Conservation (phyloP, 768 basidiomycete genomes). For the Phaeotremella fagi region DNA sequence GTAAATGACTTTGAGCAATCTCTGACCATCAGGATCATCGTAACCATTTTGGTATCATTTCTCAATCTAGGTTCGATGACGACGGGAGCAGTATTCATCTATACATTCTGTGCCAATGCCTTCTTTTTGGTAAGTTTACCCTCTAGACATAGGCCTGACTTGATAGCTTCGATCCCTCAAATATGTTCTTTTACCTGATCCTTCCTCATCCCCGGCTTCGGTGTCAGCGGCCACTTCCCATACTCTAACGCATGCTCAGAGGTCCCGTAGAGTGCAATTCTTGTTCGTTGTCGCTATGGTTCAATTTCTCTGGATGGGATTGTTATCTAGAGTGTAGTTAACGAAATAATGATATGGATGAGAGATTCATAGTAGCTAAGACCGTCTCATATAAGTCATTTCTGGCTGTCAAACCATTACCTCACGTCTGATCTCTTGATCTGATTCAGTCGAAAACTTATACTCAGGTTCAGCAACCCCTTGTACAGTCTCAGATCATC, state of each 20-base stretch:
- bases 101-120: conserved; percentile 80
- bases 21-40: conserved; percentile 63
- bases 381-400: no score
- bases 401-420: no score
- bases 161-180: conserved; percentile 85
- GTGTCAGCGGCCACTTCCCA: conserved; percentile 55
- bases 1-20: conserved; percentile 32
- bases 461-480: no score
- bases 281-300: conserved; percentile 76
- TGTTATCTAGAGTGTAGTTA: conserved; percentile 70
- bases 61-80: conserved; percentile 60
- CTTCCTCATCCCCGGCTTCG: conserved; percentile 53
- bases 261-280: conserved; percentile 81
- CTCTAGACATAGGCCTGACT: neutral
- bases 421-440: no score
- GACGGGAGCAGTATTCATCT: conserved; percentile 69
- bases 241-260: conserved; percentile 70
- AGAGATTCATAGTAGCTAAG: no score
- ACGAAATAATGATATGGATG: no score
- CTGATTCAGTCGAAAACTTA: no score
- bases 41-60: conserved; percentile 69
- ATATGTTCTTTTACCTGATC: conserved; percentile 82
- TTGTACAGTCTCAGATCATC: no score
- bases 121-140: conserved; percentile 75
- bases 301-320: conserved; percentile 81